Evolutionary conservation across 306 rosid genomes (phyloP), one percentile per base, ranked within the genome.

Genomic region (Dryas drummondii): DNA sequence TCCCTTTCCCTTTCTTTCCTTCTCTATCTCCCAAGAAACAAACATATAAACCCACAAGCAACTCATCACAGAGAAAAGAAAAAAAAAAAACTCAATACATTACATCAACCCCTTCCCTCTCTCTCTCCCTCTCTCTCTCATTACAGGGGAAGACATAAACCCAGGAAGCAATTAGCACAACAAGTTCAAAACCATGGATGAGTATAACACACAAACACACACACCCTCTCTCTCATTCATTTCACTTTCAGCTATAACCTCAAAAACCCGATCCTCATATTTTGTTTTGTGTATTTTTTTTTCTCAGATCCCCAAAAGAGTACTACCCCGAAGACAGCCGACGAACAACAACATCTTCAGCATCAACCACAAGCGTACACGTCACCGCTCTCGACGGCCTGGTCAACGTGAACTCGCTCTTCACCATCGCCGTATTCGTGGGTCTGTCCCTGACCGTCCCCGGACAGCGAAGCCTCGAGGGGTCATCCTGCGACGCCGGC

Each of bases 341-440:
- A 17, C 73, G 82, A 45, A 67, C 2, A 3, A 66, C 83, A 1
- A 77, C 84, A 0, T 78, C 89, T 0, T 72, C 98, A 0, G 11
- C 71, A 0, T 78, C 89, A 2, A 87, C 91, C 5, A 92, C 94
- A 3, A 94, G 96, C 66, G 90, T 94, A 27, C 98, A 94, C 75
- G 97, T 94, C 13, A 90, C 91, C 2, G 94, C 98, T n/a, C 82
- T 94, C 5, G 96, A 94, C 68, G 96, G 97, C 19, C 73, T 94
- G 3, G 97, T 94, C 12, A 94, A 90, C 71, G 97, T 88, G 9
- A 94, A 94, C 82, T 94, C 98, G 0, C 96, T 94, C 44, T 94
- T 94, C 91, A 87, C 97, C 13, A 86, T 94, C 65, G 98, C 96
- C 0, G 97, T 90, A n/a, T 94, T 94, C 80, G 94, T 94, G n/a